These are phyloP conservation scores for Zarea fungicola DNA, from an alignment of 2,329 filamentous ascomycete species.

Conservation along the genomic window DNA sequence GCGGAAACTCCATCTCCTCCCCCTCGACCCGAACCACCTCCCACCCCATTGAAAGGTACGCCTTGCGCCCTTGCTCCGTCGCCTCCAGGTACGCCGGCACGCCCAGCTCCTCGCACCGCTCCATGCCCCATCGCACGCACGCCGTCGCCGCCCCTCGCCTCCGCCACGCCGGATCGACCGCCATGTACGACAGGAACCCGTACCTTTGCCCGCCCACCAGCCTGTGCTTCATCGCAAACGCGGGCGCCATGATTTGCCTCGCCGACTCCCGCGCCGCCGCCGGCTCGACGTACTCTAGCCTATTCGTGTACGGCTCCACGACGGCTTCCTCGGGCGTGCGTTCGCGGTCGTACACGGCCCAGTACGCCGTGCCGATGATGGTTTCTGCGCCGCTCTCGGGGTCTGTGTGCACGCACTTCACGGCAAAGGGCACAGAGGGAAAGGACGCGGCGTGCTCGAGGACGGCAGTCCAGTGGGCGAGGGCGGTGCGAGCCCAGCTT, in stretches of 20 bases:
- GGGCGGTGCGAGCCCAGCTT: not conserved
- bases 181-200: slow-evolving; percentile 6
- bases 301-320: slow-evolving; percentile 4
- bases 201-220: not conserved
- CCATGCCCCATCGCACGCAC: slow-evolving; percentile 12
- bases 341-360: slow-evolving; percentile 9
- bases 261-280: not conserved
- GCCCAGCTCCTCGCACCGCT: slow-evolving; percentile 5
- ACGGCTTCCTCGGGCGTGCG: slow-evolving; percentile 2
- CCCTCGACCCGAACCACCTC: not conserved
- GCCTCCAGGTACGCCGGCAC: slow-evolving; percentile 11
- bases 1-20: not conserved
- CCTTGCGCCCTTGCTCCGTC: slow-evolving; percentile 3
- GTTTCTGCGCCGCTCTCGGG: not conserved
- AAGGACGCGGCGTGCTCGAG: slow-evolving; percentile 5
- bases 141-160: slow-evolving; percentile 8
- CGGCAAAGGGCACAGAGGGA: slow-evolving; percentile 6
- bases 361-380: slow-evolving; percentile 10
- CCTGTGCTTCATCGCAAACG: not conserved
- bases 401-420: slow-evolving; percentile 13
- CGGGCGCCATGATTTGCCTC: not conserved
- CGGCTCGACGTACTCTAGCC: slow-evolving; percentile 4
- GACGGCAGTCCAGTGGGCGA: not conserved
- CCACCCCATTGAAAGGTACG: slow-evolving; percentile 9
- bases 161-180: slow-evolving; percentile 6